phyloP scores from a whole-genome alignment of 2,329 filamentous ascomycete species.

The Nemania diffusa region DNA sequence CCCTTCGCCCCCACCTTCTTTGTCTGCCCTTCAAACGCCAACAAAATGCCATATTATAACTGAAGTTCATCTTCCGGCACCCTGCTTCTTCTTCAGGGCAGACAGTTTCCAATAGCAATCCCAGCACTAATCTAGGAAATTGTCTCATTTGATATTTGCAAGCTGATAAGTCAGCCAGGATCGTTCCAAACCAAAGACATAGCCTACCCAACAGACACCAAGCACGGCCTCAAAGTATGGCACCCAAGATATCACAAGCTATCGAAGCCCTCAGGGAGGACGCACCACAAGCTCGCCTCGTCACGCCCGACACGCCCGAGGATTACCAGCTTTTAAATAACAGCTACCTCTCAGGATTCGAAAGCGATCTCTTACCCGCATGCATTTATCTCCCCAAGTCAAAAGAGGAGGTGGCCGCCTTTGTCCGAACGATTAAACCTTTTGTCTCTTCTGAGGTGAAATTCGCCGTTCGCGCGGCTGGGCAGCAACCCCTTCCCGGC shows the following conservation, averaged over 20 bases:
- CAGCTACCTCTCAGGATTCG: slow-evolving; percentile 5
- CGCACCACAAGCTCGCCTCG: neutral
- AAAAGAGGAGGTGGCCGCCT: neutral
- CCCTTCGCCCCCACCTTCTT: too few relatives aligned
- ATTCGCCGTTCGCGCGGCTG: slow-evolving; percentile 26
- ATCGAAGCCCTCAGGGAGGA: slow-evolving; percentile 1
- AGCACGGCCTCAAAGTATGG: too few relatives aligned
- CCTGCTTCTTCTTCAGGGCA: too few relatives aligned
- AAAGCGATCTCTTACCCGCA: neutral
- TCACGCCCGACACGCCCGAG: slow-evolving; percentile 5
- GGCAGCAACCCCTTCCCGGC: slow-evolving; percentile 27
- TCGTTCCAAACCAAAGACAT: too few relatives aligned
- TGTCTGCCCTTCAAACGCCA: too few relatives aligned
- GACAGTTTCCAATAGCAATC: too few relatives aligned
- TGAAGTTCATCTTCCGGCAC: too few relatives aligned
- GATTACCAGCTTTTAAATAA: slow-evolving; percentile 3
- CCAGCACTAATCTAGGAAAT: too few relatives aligned
- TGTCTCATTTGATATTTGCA: too few relatives aligned
- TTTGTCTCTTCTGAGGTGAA: slow-evolving; percentile 3
- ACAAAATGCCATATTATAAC: too few relatives aligned
- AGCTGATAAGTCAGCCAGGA: too few relatives aligned
- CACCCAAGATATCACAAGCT: neutral
- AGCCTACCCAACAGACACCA: too few relatives aligned
- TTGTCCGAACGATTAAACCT: slow-evolving; percentile 16
- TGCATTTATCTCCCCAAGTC: slow-evolving; percentile 4